Evolutionary conservation across 257 asterid genomes (phyloP).

Genomic region (Solanum sitiens): DNA sequence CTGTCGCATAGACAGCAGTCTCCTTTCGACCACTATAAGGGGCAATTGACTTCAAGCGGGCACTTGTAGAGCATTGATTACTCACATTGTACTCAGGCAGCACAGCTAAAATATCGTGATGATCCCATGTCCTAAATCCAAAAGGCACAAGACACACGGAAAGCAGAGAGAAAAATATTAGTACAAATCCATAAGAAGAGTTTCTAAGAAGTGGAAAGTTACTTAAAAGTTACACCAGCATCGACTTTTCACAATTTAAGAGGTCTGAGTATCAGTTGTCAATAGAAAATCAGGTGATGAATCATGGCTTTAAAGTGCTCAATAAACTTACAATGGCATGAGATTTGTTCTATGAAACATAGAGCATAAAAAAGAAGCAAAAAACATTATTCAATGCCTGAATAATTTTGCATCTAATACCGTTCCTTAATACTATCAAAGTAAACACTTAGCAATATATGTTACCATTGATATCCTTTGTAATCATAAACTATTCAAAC

Average conservation of each 20-base stretch:
- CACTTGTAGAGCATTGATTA: slow-evolving; percentile 75
- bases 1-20: slow-evolving; percentile 96
- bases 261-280: not conserved
- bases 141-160: not conserved
- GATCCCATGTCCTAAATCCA: slow-evolving; percentile 82
- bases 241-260: not conserved
- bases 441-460: not conserved
- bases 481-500: not conserved
- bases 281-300: not conserved
- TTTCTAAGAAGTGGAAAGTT: not conserved
- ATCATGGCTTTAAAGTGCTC: not conserved
- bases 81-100: slow-evolving; percentile 74
- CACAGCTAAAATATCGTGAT: slow-evolving; percentile 65
- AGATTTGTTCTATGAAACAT: not conserved
- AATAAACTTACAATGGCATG: not conserved
- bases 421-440: not conserved
- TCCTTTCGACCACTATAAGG: slow-evolving; percentile 83
- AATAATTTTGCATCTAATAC: not conserved
- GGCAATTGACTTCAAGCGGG: slow-evolving; percentile 74
- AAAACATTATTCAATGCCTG: not conserved
- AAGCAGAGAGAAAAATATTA: not conserved
- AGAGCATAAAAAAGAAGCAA: not conserved
- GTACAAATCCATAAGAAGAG: not conserved
- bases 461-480: not conserved
- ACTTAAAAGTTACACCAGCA: not conserved